Percentiles rank a stretch among this genome's conserved stretches.
Conservation (phyloP, 768 basidiomycete species). For the Neoboletus subvelutipes region DNA sequence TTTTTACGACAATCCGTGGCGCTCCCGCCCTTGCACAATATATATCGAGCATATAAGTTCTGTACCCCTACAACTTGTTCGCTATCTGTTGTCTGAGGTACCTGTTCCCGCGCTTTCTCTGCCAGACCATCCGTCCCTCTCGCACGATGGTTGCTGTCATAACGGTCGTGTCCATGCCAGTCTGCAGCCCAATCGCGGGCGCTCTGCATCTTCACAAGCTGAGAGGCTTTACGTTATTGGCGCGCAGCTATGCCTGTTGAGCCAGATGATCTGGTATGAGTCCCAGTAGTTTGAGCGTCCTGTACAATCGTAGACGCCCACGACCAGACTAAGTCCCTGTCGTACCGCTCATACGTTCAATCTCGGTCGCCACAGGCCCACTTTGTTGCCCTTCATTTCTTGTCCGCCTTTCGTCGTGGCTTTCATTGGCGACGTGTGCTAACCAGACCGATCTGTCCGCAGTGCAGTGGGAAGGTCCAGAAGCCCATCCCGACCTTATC, state of each 20-base stretch:
- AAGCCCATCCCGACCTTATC: constrained; percentile 50
- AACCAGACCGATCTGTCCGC: constrained; percentile 29
- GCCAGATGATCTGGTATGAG: constrained; percentile 38
- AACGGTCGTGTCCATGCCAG: constrained; percentile 34
- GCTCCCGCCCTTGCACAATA: constrained; percentile 30
- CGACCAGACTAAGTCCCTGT: constrained; percentile 19
- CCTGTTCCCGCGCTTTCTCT: constrained; percentile 30
- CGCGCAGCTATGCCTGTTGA: constrained; percentile 36
- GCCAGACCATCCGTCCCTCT: constrained; percentile 34
- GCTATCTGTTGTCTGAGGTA: constrained; percentile 35
- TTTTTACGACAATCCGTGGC: constrained; percentile 29
- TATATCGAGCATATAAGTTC: constrained; percentile 38
- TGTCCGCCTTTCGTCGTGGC: constrained; percentile 16
- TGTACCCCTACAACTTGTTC: constrained; percentile 37
- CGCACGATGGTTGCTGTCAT: constrained; percentile 33
- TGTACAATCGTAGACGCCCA: constrained; percentile 25
- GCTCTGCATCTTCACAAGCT: constrained; percentile 33
- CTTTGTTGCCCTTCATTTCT: constrained; percentile 11
- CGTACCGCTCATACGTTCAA: constrained; percentile 1
- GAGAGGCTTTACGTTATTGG: constrained; percentile 36
- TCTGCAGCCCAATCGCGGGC: constrained; percentile 20
- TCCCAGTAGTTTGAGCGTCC: constrained; percentile 31
- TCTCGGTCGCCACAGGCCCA: not conserved
- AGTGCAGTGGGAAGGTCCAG: constrained; percentile 77
- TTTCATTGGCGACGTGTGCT: constrained; percentile 24